phyloP scores from a whole-genome alignment of 2,329 filamentous ascomycete genomes.

The Phialophora macrospora region DNA sequence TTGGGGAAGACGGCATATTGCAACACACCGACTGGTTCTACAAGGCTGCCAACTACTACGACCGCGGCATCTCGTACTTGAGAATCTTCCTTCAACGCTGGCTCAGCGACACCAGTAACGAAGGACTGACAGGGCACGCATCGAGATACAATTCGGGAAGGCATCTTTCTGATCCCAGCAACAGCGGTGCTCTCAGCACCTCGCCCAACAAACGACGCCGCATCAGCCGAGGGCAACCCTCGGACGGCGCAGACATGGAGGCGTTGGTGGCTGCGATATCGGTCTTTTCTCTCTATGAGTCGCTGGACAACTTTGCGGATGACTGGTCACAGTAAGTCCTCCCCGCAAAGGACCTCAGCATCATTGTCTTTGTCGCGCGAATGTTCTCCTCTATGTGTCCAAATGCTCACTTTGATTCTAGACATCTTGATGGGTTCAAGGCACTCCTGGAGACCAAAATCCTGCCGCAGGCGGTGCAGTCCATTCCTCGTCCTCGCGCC shows the following conservation, averaged over 20 bases:
- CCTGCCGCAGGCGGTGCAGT: conserved; percentile 46
- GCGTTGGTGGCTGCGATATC: conserved; percentile 69
- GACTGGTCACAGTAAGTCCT: conserved; percentile 61
- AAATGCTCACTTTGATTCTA: neutral
- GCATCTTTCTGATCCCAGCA: conserved; percentile 22
- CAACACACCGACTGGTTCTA: conserved; percentile 61
- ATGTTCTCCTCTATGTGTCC: neutral
- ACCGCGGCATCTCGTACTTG: conserved; percentile 60
- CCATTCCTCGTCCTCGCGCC: conserved; percentile 26
- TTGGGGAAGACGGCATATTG: conserved; percentile 29
- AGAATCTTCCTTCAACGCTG: conserved; percentile 47
- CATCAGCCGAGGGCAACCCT: conserved; percentile 31
- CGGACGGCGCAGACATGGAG: conserved; percentile 52
- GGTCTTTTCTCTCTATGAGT: conserved; percentile 70
- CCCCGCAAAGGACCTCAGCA: neutral
- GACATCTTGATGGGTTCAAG: conserved; percentile 68
- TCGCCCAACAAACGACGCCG: conserved; percentile 48
- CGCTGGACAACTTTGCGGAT: conserved; percentile 66
- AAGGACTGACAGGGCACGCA: conserved; percentile 26
- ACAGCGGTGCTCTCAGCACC: neutral
- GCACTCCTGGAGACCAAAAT: conserved; percentile 57
- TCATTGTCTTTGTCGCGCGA: neutral
- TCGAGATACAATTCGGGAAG: conserved; percentile 27
- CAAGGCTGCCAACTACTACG: conserved; percentile 66
- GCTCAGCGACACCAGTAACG: conserved; percentile 40